Base-by-base conservation (phyloP, 208 protist species). In the Vickermania ingenoplastis region DNA sequence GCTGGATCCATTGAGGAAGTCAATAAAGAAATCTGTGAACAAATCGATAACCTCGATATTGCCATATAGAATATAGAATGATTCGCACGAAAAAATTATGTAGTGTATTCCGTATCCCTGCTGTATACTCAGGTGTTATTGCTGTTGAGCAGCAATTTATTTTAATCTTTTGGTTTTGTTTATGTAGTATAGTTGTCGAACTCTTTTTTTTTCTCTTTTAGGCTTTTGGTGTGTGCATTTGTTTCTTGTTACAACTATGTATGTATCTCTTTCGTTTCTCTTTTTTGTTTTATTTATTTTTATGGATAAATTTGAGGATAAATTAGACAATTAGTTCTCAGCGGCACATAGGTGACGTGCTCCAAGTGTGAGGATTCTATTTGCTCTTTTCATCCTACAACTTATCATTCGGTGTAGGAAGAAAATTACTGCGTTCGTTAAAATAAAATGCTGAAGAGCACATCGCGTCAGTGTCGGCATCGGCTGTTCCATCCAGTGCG, bases 401-500 rank as follows among this genome's bases (percentile, higher is more conserved):
- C 36, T 48, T 17, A n/a, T 48, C 17, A 13, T 21, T 23, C n/a
- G n/a, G 25, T 21, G 28, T 59, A 52, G 27, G 50, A 21, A 17
- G 5, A n/a, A 53, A 29, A 4, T 52, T 59, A 7, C 63, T 14
- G 13, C 21, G n/a, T 61, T 7, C 29, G 21, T 36, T 36, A 17
- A 31, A 27, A 30, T 1, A 31, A 22, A 13, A 83, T 84, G 77
- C 22, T 84, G n/a, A 68, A 45, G 2, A 52, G 25, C 23, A 75
- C 64, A 3, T 1, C 23, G n/a, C 17, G 61, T 2, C 63, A 48
- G 1, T 11, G 53, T 41, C 78, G 88, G 14, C 68, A 90, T 61
- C 77, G 79, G 21, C 82, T 90, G n/a, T 94, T 92, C 57, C 61
- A 90, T 31, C 73, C 77, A 1, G 59, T 73, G 17, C 75, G 83